Percentiles rank a stretch among this genome's conserved stretches.
phyloP scores from a whole-genome alignment of 768 basidiomycete species.

The Phanerochaete carnosa region DNA sequence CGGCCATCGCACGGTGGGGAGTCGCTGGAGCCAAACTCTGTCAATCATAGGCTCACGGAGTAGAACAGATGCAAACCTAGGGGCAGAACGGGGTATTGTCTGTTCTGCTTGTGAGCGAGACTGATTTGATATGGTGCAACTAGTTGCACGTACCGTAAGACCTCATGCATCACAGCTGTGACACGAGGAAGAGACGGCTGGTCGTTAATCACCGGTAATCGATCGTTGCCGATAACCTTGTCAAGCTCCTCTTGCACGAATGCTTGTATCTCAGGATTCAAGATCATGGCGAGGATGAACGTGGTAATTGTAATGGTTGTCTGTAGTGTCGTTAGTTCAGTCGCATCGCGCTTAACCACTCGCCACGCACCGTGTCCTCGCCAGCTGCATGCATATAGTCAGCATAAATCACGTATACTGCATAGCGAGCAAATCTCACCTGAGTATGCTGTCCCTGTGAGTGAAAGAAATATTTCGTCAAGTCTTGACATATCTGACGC shows the following conservation, averaged over 20 bases:
- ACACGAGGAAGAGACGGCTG: constrained; percentile 17
- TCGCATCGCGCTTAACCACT: neutral
- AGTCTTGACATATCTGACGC: constrained; percentile 16
- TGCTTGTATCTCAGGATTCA: constrained; percentile 15
- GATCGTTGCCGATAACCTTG: constrained; percentile 13
- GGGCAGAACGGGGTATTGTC: constrained; percentile 28
- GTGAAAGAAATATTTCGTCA: constrained; percentile 4
- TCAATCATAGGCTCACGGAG: neutral
- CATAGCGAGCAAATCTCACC: neutral
- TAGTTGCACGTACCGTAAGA: constrained; percentile 1
- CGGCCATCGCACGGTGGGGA: constrained; percentile 11
- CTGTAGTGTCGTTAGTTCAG: neutral
- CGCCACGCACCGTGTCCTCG: neutral
- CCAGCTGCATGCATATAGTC: neutral
- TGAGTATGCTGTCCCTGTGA: neutral
- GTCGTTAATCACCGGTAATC: constrained; percentile 19
- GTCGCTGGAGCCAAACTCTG: constrained; percentile 1
- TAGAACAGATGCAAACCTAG: neutral
- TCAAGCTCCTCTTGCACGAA: constrained; percentile 20
- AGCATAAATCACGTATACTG: neutral
- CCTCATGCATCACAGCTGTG: constrained; percentile 17
- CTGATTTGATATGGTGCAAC: neutral
- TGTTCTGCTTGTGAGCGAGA: neutral
- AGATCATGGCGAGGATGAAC: constrained; percentile 14
- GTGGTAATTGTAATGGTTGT: neutral